Conservation (phyloP, 495 filamentous ascomycete species). For the Aspergillus incahuasiensis region DNA sequence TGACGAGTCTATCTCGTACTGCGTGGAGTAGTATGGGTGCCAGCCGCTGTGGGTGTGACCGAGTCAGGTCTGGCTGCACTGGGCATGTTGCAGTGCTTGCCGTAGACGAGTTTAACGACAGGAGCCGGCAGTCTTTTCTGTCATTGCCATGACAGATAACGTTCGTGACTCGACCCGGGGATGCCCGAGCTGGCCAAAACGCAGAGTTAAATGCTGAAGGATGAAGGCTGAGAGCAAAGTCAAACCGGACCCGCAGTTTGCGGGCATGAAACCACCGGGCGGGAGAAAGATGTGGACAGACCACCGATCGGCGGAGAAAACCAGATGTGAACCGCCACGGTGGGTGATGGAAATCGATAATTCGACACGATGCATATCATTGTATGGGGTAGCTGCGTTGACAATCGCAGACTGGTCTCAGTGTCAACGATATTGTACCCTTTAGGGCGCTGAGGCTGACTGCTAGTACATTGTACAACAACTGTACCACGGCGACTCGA, state of each 20-base stretch:
- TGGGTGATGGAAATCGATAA: background rate
- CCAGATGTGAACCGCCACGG: background rate
- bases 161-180: too few relatives aligned
- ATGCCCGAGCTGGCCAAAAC: too few relatives aligned
- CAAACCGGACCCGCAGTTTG: background rate
- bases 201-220: background rate
- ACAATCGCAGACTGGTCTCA: background rate
- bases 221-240: background rate
- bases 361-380: background rate
- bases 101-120: too few relatives aligned
- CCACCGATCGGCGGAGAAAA: slow-evolving; percentile 1
- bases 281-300: background rate
- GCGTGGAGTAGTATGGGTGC: background rate
- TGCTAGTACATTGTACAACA: background rate
- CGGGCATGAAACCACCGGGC: background rate
- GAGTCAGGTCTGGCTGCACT: background rate
- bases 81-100: too few relatives aligned
- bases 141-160: too few relatives aligned
- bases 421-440: background rate
- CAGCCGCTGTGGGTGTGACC: background rate
- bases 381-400: background rate
- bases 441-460: background rate
- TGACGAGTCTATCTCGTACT: background rate
- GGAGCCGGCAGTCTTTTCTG: too few relatives aligned
- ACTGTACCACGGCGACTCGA: background rate